Base-by-base conservation (phyloP, 352 stramenopile genomes). In the Globisporangium takayamanum region DNA sequence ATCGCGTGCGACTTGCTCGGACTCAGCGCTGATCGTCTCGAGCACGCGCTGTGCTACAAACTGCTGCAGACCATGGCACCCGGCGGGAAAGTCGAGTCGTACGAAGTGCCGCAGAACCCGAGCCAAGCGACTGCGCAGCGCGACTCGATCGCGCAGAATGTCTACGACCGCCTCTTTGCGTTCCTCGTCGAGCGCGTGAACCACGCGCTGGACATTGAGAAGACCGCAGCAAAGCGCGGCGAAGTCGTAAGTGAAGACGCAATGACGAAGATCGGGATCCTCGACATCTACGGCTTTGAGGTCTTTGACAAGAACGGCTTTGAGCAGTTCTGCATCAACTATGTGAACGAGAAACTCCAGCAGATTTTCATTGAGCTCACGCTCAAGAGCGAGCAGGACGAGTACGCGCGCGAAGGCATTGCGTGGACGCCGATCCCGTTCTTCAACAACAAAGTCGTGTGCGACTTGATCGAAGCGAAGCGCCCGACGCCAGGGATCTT, bases 281-380 rank as follows among this genome's bases (percentile, higher is more conserved):
- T 98, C 41, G 96, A 99, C 66, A 98, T 99, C 59, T 99, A 98
- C 66, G 94, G 96, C 1, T 99, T 99, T 77, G 96, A 99, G 67
- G 89, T 89, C 22, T 98, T 98, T 58, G 76, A 97, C 52, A 92
- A 94, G 58, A 97, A 97, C 63, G 87, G 88, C 47, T 97, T 96
- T 60, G 89, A 97, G 60, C 89, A 97, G 65, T 96, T 97, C 60
- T 94, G 89, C 54, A 97, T 97, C 70, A 97, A 97, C 70, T 96
- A 96, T 57, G 88, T 87, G 26, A 96, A 96, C 71, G 90, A 95
- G 67, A 80, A 95, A 79, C 61, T 95, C 55, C 85, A 95, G 64
- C 85, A 95, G 51, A 85, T 95, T 62, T 96, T 96, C 67, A 98
- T 97, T 55, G 86, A 97, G 57, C 84, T 97, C 6, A 94, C 85